These are phyloP conservation scores for Chalciporus chontae DNA, from an alignment of 768 basidiomycete genomes.

Conservation along the genomic window DNA sequence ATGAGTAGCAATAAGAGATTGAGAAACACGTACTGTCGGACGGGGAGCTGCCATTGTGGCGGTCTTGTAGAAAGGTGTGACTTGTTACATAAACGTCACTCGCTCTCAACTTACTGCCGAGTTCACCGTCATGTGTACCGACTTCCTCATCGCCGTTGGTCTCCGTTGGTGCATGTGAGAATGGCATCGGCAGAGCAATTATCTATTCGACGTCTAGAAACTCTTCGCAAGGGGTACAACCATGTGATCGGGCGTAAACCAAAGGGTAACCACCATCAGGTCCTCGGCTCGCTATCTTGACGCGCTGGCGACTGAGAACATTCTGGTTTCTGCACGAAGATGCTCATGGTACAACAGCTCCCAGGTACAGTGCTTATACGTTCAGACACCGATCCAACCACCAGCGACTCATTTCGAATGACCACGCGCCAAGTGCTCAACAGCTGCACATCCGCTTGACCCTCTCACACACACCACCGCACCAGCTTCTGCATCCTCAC, in stretches of 20 bases:
- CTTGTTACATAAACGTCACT: background rate
- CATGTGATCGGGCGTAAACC: too few relatives aligned
- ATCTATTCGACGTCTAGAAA: too few relatives aligned
- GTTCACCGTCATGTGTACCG: too few relatives aligned
- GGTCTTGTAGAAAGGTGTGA: conserved; percentile 1
- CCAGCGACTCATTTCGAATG: conserved; percentile 12
- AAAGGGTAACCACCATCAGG: too few relatives aligned
- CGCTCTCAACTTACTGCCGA: too few relatives aligned
- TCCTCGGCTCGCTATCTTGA: too few relatives aligned
- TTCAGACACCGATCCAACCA: background rate
- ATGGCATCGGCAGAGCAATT: too few relatives aligned
- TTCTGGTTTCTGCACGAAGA: conserved; percentile 2
- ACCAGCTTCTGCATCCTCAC: conserved; percentile 43
- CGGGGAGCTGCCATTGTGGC: conserved; percentile 60
- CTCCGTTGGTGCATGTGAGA: too few relatives aligned
- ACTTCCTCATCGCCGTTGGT: too few relatives aligned
- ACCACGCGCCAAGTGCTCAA: conserved; percentile 45
- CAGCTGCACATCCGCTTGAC: conserved; percentile 53
- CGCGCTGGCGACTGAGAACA: background rate
- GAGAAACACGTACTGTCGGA: conserved; percentile 50
- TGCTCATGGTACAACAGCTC: too few relatives aligned
- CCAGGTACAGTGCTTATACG: too few relatives aligned
- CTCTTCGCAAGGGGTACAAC: too few relatives aligned
- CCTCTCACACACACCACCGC: conserved; percentile 74
- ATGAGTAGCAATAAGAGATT: background rate